Evolutionary conservation across 176 grass and related monocot species (phyloP).

Genomic region (Areca catechu): DNA sequence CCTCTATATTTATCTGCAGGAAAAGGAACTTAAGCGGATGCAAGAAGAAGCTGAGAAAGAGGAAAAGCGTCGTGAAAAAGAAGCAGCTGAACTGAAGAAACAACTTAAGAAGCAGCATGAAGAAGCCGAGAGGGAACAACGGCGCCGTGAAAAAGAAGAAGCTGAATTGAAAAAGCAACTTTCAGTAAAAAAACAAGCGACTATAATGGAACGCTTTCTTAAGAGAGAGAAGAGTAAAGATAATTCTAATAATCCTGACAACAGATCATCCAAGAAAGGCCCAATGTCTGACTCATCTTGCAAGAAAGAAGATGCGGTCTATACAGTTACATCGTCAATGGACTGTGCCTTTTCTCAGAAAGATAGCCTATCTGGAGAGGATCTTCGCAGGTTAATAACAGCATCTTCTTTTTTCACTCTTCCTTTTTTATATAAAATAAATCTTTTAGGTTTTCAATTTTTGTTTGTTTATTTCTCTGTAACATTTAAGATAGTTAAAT

Average conservation of each 20-base stretch:
- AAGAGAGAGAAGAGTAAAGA: constrained; percentile 53
- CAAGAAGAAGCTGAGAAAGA: constrained; percentile 79
- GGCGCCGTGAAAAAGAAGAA: constrained; percentile 74
- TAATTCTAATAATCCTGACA: constrained; percentile 32
- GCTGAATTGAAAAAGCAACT: constrained; percentile 58
- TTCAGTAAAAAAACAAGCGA: constrained; percentile 73
- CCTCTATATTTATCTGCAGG: constrained; percentile 44
- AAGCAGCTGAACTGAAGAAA: constrained; percentile 71
- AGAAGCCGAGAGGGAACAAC: constrained; percentile 69
- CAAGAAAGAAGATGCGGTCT: constrained; percentile 24
- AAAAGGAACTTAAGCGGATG: constrained; percentile 58
- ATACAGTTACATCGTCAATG: constrained; percentile 60
- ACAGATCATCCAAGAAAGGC: constrained; percentile 17
- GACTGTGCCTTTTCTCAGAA: constrained; percentile 55
- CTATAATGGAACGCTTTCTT: constrained; percentile 81
- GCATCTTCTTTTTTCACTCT: constrained; percentile 1
- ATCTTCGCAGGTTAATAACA: constrained; percentile 61
- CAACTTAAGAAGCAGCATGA: constrained; percentile 76
- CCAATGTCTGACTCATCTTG: constrained; percentile 8
- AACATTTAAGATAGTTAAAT: too few relatives aligned
- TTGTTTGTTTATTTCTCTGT: too few relatives aligned
- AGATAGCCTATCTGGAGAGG: constrained; percentile 33
- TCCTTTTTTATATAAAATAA: neutral
- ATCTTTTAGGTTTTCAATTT: too few relatives aligned
- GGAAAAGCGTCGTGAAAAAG: constrained; percentile 70